These are phyloP conservation scores for Incumbomyces lentus DNA, from an alignment of 2,329 filamentous ascomycete genomes.

Conservation along the genomic window DNA sequence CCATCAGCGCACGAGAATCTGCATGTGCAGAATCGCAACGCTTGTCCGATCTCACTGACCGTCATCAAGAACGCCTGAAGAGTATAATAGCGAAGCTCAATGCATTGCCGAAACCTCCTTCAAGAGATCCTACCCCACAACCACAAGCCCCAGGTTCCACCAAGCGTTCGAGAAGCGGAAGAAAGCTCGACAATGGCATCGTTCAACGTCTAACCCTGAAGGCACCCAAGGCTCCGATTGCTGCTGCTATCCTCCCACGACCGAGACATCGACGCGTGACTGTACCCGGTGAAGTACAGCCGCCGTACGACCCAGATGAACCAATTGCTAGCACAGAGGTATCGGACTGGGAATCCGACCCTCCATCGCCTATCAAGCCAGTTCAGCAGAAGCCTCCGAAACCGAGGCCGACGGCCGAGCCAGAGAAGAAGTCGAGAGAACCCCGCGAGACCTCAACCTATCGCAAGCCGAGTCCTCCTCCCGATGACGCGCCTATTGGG, in stretches of 20 bases:
- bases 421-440: constrained; percentile 11
- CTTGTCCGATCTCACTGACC: constrained; percentile 47
- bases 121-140: constrained; percentile 48
- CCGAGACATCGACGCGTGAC: constrained; percentile 29
- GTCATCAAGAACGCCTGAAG: constrained; percentile 46
- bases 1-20: constrained; percentile 46
- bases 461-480: constrained; percentile 37
- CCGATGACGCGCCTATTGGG: constrained; percentile 48
- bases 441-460: constrained; percentile 16
- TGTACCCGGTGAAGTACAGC: constrained; percentile 27
- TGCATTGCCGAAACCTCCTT: constrained; percentile 50
- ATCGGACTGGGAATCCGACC: constrained; percentile 31
- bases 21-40: constrained; percentile 47
- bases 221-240: constrained; percentile 17
- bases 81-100: constrained; percentile 53
- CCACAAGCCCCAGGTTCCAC: constrained; percentile 25
- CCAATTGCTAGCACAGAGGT: constrained; percentile 38
- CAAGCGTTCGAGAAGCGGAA: constrained; percentile 32
- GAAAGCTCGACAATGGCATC: constrained; percentile 28
- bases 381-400: constrained; percentile 35
- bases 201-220: constrained; percentile 32
- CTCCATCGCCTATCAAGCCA: constrained; percentile 22
- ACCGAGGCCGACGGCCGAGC: constrained; percentile 20
- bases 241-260: constrained; percentile 21
- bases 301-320: constrained; percentile 33